Base-by-base conservation (phyloP, 352 stramenopile genomes). In the Phytophthora cryptogea region DNA sequence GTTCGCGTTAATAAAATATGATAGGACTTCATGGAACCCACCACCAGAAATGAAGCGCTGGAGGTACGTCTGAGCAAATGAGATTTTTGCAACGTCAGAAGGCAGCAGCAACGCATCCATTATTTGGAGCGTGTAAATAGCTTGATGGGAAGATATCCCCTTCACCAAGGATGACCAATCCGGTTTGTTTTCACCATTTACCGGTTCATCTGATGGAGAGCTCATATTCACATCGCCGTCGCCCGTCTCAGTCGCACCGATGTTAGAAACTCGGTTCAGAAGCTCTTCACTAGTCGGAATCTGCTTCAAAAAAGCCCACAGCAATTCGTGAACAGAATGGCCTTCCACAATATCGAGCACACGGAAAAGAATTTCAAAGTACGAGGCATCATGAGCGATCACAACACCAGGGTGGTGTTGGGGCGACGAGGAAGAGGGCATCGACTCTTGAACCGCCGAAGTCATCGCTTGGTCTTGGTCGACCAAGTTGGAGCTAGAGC, bases 51-150 rank as follows among this genome's bases (percentile, higher is more conserved):
- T 80, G 61, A 96, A 96, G 14, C 72, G 80, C 28, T 76, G 53
- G 37, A 90, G 74, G 55, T 92, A 96, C 30, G 64, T 66, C 37
- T 76, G 63, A 17, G 85, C 78, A 60, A 89, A 90, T n/a, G 53
- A 46, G 20, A 76, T 66, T 45, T 89, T 86, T 4, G 68, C 66
- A 11, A 55, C 49, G 55, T 92, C 80, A 1, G 87, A 91, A 26
- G 87, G 87, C 16, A 94, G 67, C 7, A 96, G 62, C 31, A 92
- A 60, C 13, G 85, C 86, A 56, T 96, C 85, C 57, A 96, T 89
- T 53, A 95, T 94, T 61, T 96, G 85, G 6, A 96, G 58, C 16
- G 86, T 92, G 71, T 96, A 96, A 42, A 95, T 86, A 7, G 87
- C 83, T 54, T 89, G 78, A 45, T 94, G 87, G 10, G 86, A 83